Evolutionary conservation across 2,329 filamentous ascomycete species (phyloP).

Genomic region (Aspergillus unguis): DNA sequence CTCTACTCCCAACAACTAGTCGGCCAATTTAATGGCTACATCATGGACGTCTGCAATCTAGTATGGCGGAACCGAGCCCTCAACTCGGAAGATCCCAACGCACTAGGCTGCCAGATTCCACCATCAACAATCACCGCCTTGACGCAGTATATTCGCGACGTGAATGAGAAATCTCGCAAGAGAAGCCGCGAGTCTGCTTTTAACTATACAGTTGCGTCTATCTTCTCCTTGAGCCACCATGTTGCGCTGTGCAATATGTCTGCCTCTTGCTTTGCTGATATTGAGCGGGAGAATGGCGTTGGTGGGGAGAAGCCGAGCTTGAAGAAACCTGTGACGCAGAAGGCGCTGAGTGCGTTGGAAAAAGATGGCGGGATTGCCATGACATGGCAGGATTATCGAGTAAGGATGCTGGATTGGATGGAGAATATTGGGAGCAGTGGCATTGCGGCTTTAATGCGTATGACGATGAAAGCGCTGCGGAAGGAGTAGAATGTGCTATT

Average conservation of each 20-base stretch:
- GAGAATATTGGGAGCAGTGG: slow-evolving; percentile 63
- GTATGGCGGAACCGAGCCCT: slow-evolving; percentile 75
- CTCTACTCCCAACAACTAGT: slow-evolving; percentile 60
- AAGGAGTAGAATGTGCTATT: slow-evolving; percentile 31
- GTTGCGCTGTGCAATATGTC: slow-evolving; percentile 45
- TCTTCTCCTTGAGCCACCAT: slow-evolving; percentile 50
- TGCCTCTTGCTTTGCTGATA: slow-evolving; percentile 45
- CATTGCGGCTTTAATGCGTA: slow-evolving; percentile 69
- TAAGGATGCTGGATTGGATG: slow-evolving; percentile 67
- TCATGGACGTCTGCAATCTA: slow-evolving; percentile 84
- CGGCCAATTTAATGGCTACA: slow-evolving; percentile 72
- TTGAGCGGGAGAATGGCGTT: slow-evolving; percentile 46
- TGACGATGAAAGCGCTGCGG: slow-evolving; percentile 73
- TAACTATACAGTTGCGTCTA: slow-evolving; percentile 34
- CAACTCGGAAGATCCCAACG: slow-evolving; percentile 60
- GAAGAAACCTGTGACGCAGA: slow-evolving; percentile 62
- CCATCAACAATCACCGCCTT: slow-evolving; percentile 44
- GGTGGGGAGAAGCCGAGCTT: slow-evolving; percentile 24
- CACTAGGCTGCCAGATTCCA: slow-evolving; percentile 53
- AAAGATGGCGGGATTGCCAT: slow-evolving; percentile 64
- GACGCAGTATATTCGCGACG: slow-evolving; percentile 39
- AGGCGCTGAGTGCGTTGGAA: slow-evolving; percentile 60
- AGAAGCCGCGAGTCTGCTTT: slow-evolving; percentile 31
- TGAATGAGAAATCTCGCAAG: slow-evolving; percentile 35
- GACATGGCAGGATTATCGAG: slow-evolving; percentile 70